Evolutionary conservation across 1,284 basidiomycete genomes (phyloP), one percentile per base, ranked within the genome.

Genomic region (Lignosus rhinocerotis): DNA sequence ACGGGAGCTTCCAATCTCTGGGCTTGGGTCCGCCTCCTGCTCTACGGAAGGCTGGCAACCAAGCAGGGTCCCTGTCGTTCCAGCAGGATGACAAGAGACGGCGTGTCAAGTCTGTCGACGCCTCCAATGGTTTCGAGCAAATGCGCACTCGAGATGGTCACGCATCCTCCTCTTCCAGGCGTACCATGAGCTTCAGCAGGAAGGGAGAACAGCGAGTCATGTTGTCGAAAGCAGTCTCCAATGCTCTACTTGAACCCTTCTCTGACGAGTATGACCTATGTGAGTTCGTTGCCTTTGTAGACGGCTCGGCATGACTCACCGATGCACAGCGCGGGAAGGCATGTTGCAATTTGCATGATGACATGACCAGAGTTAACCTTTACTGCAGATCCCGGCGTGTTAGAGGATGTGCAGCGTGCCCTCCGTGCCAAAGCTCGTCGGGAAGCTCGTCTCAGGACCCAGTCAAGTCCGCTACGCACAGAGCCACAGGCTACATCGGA

Each of bases 391-490:
- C 86, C 88, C 16, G 79, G 79, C 64, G 85, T 91, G 61, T 69
- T 90, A 50, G 88, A 88, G 69, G 89, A 91, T 62, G 88, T 91
- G 3, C 85, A 90, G 63, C 82, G 84, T 54, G 88, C 87, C 6
- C 67, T 91, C 42, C 83, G 82, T 56, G 72, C 88, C 51, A 90
- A 90, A 70, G 85, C 86, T 44, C 79, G 85, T 51, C 81, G 88
- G 32, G 87, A 90, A 64, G 86, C 87, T 55, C 84, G 88, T 39
- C 65, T 83, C 30, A 79, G 76, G 65, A 72, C 75, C 6, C 72
- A 74, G 60, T 70, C 73, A 12, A 69, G 68, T 48, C 66, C 67
- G 33, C 53, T 66, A 5, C 62, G 67, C 5, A 67, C 64, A 44
- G 69, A 69, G 10, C 59, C 68, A 16, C 57, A 68, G 45, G 44